Evolutionary conservation across 768 basidiomycete genomes (phyloP), one percentile per base, ranked within the genome.

Genomic region (Xerocomellus amylosporus): DNA sequence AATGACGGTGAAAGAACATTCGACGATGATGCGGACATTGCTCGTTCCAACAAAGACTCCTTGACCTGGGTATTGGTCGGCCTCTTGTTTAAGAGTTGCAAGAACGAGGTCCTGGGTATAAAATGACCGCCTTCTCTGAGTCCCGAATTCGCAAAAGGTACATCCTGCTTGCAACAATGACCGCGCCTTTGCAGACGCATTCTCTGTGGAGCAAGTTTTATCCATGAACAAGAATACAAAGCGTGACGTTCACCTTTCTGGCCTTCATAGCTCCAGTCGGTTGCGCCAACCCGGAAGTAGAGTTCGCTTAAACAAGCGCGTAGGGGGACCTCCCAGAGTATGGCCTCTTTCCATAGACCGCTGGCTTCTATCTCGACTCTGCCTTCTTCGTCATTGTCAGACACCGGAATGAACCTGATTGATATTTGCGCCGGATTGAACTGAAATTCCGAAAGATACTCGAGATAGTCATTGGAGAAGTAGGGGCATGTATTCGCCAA

Each of bases 251-350:
- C 39, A 90, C 93, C 87, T 72, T 82, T 76, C 71, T 93, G 92
- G 5, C 85, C 84, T n/a, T 87, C 83, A 57, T 93, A 85, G 51
- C 71, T 81, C 96, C 96, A 99, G 62, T 95, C 87, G 2, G 77
- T 87, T 61, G 81, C 80, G 34, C 83, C 86, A n/a, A 79, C 78
- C 19, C 73, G 77, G 73, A 96, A 99, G 73, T 92, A 96, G 22
- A 85, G 83, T 68, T 99, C 93, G 64, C 90, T 93, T 48, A 99
- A 75, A 58, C 85, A 85, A 14, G 93, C 86, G 92, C 98, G 94
- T 47, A 98, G 75, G 1, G 94, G 95, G 1, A 98, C 93, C 73
- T 98, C 97, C 86, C 96, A 99, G 28, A 97, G 74, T 54, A 98
- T 96, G 8, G 90, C 80, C 59, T 94, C 90, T 0, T 73, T 72